Evolutionary conservation across 148 eudicot species (phyloP), one percentile per base, ranked within the genome.

Genomic region (Spergularia marina): DNA sequence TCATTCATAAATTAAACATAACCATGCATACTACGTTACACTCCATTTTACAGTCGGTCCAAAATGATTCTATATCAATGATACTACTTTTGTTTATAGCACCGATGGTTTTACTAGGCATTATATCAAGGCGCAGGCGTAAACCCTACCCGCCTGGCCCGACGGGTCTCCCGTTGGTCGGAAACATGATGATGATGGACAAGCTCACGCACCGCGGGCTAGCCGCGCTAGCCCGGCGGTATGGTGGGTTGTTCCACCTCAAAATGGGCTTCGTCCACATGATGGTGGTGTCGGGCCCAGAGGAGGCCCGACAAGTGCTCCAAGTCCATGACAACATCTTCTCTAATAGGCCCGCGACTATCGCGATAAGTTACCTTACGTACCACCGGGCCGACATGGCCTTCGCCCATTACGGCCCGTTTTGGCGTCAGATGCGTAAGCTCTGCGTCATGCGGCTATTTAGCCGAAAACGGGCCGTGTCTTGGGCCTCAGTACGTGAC

Each of bases 341-440:
- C 83, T 88, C 96, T 0, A 88, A 90, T 83, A 81, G 96, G 10
- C 91, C 96, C 3, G 90, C 90, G 7, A 87, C 92, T 4, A 77
- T 90, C 65, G 91, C 91, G 21, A 90, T 88, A 36, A 71, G 82
- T 51, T 90, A 90, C 84, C 80, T 90, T 7, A 90, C 89, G 8
- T 90, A 90, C 75, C 80, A 90, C 67, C 74, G 89, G 8, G 92
- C 90, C 44, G 96, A 90, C 83, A 88, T 90, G 96, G 96, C 89
- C 3, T 90, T 90, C 71, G 90, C 96, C 16, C 86, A 90, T 73
- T 90, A 88, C 76, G 96, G 96, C 66, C 96, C 92, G 5, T 90
- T 90, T 65, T 90, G 96, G 96, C 96, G 96, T 12, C 96, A 90
- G 77, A 88, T 90, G 96, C 87, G 96, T 8, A 90, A 90, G 69